Base-by-base conservation (phyloP, 805 yeast genomes). In the Wickerhamiella azyma region DNA sequence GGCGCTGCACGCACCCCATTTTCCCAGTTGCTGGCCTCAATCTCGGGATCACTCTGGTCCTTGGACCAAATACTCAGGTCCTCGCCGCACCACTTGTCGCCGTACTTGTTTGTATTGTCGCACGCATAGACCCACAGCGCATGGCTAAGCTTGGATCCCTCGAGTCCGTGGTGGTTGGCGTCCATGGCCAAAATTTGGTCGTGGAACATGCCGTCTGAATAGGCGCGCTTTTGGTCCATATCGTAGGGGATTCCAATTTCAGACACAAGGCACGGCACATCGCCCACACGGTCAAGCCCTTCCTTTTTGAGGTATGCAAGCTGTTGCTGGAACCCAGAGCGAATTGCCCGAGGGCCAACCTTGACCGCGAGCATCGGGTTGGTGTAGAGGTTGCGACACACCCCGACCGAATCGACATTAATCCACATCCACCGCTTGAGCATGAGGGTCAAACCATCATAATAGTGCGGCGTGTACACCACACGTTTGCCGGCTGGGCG, bases 231-330 rank as follows among this genome's bases (percentile, higher is more conserved):
- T 48, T 75, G 70, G 61, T 89, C 88, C 96, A 89, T 84, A 61
- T 92, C 96, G 60, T 81, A 85, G 2, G 98, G 97, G 80, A 89
- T 85, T 5, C 98, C 98, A n/a, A 89, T 86, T 61, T 89, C 98
- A 1, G 94, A 76, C 71, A 92, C 78, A 18, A 89, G 64, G 9
- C 81, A 72, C 0, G 96, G 95, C 9, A 85, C 68, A 9, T 60
- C 43, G 2, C 96, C 96, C 32, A 88, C 61, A 26, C 72, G 60
- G 3, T 69, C 70, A 5, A 64, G 59, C 4, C 85, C 76, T 58
- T 92, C 97, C 17, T 60, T 57, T 45, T 70, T 72, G 66, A 89
- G 72, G 48, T 73, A 80, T n/a, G 59, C 54, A 48, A 89, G 66
- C 63, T 89, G 96, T 41, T 66, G 71, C 45, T 72, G 69, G 41